Evolutionary conservation across 2,329 filamentous ascomycete species (phyloP), one percentile per base, ranked within the genome.

Genomic region (Trichophaea hybrida): DNA sequence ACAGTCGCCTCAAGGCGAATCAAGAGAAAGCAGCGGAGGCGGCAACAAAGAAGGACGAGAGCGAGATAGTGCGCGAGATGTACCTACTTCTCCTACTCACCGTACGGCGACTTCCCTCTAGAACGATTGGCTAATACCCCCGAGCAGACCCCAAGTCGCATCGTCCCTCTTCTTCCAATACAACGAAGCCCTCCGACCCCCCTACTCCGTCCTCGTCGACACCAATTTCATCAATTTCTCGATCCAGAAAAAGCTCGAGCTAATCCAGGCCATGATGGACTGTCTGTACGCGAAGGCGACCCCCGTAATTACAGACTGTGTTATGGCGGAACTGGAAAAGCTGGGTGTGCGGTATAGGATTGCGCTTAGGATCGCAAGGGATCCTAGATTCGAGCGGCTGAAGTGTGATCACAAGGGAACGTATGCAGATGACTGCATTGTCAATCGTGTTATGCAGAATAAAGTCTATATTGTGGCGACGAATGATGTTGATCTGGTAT

Each of bases 181-280:
- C 77, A 96, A 96, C 75, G 85, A 84, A 57, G 85, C 87, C 57
- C 81, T 96, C 49, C 82, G 87, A 8, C 88, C 90, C 2, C 88
- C 89, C 1, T 94, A 94, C 75, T 78, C 75, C 54, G 80, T 91
- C 59, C 80, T 94, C 7, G 79, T 93, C 69, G 88, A 94, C 72
- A 91, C 88, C 72, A 94, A 94, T 71, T 95, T 95, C 70, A 79
- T 95, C 64, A 88, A 83, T 43, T 89, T 95, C 73, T 93, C 89
- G 0, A 87, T 97, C 1, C 86, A 90, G 72, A 82, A 85, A 67
- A 97, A 98, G 75, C 80, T 97, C 17, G 88, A 90, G 37, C 76
- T 97, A 10, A 78, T 94, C 17, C 84, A 91, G 62, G 83, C 85
- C 2, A 87, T 96, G 76, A 95, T 96, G 88, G 89, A 96, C 72